Evolutionary conservation across 805 yeast species (phyloP), one percentile per base, ranked within the genome.

Genomic region (Nakazawaea molendinolei): DNA sequence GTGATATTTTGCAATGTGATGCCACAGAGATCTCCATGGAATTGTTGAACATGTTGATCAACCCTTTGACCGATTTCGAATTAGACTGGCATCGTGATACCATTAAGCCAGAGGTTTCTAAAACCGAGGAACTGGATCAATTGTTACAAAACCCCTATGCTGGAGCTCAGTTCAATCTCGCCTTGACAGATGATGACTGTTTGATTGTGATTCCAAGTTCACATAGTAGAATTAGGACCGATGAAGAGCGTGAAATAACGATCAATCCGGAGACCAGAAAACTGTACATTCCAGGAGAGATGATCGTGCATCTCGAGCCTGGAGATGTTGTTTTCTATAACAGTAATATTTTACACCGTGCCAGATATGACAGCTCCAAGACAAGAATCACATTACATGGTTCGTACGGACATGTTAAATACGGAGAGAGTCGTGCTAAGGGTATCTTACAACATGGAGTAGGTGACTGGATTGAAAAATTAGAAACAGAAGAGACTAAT

Each of bases 361-460:
- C 66, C 0, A 50, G 56, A 24, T 70, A 70, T 44, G 52, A 56
- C 6, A 50, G 69, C 22, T 49, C 53, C 20, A 49, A 54, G 23
- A 57, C 54, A 36, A 52, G 76, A 33, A 53, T 68, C 36, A 70
- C 75, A 0, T 48, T 70, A 18, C 76, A 70, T 47, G 76, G 75
- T 0, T 63, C 72, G 3, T 68, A 69, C 42, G 76, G 76, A 4
- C 68, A 66, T 42, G 55, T 41, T 16, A 54, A 58, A 24, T 50
- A 50, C 36, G 75, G 74, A 5, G 52, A 54, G 36, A 44, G 55
- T 10, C 53, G 76, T 39, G 74, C 76, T 3, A 60, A 58, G 42
- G 69, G 73, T n/a, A 60, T 70, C n/a, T 59, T 70, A 32, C 76
- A 70, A 48, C 74, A 69, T 43, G 76, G 75, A 1, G 73, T 69